Base-by-base conservation (phyloP, 1,284 basidiomycete genomes). In the Rhodotorula sp. region DNA sequence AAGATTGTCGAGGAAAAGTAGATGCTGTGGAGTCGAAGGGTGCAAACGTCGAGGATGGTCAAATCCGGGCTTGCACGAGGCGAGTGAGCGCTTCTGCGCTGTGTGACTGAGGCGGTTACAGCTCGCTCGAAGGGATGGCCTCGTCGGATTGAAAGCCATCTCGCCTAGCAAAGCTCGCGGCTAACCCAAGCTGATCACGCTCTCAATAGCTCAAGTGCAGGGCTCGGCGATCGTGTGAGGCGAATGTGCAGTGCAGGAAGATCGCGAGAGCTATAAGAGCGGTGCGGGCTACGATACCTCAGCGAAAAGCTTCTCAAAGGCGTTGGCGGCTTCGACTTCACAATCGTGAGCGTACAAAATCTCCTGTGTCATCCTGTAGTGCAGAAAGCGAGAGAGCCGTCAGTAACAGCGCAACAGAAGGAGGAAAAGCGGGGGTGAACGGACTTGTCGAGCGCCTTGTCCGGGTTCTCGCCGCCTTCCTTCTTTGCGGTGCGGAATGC, bases 1-100 rank as follows among this genome's bases (percentile, higher is more conserved):
- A 76, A 79, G 72, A 78, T 82, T 46, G 78, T 74, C 10, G 76
- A 78, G 63, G 80, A 82, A 47, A 79, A 79, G 73, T 80, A 78
- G 30, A 8, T 9, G 0, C 34, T 27, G 15, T 19, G 30, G 39
- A 7, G 19, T 15, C 24, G 49, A 11, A 24, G 44, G 63, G 30
- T 52, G 36, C 19, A 39, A 47, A 46, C 29, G 56, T n/a, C n/a
- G n/a, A n/a, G n/a, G n/a, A n/a, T n/a, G n/a, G n/a, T n/a, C n/a
- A n/a, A n/a, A n/a, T n/a, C n/a, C n/a, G n/a, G n/a, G n/a, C n/a
- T n/a, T n/a, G n/a, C n/a, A n/a, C n/a, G n/a, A n/a, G n/a, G n/a
- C n/a, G n/a, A n/a, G n/a, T n/a, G n/a, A n/a, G n/a, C n/a, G n/a
- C n/a, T n/a, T n/a, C n/a, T n/a, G n/a, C n/a, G n/a, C n/a, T n/a